These are phyloP conservation scores for Osmanthus fragrans DNA, from an alignment of 257 asterid genomes.

Conservation along the genomic window DNA sequence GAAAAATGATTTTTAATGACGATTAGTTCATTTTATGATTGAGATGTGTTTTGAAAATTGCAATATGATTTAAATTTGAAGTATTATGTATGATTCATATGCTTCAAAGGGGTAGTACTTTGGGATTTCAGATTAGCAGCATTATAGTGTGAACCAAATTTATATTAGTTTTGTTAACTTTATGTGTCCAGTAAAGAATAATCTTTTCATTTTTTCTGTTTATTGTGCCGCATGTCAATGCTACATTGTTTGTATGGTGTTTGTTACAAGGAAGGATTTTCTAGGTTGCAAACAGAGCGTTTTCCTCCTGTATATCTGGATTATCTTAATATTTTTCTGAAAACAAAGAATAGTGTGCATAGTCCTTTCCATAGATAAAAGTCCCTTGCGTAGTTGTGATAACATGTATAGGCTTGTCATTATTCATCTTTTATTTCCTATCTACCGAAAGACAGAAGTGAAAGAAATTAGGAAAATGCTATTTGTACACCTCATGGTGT, in stretches of 20 bases:
- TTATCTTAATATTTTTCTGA: not conserved
- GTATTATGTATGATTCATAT: no score
- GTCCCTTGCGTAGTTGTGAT: not conserved
- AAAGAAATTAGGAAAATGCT: not conserved
- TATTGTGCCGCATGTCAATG: not conserved
- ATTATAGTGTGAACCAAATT: not conserved
- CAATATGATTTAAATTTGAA: no score
- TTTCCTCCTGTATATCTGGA: not conserved
- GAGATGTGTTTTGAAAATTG: not conserved
- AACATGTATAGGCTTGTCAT: not conserved
- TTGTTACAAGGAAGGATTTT: not conserved
- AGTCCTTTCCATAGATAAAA: not conserved
- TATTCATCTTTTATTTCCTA: not conserved
- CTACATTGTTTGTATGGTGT: not conserved
- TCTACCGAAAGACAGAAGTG: not conserved
- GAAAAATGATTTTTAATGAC: not conserved
- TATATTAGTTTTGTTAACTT: not conserved
- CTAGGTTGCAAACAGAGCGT: not conserved
- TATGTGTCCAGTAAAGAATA: not conserved
- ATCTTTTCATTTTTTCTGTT: not conserved
- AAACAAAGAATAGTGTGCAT: not conserved
- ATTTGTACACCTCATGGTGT: no score
- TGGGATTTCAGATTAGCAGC: not conserved
- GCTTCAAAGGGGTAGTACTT: not conserved
- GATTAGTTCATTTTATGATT: not conserved